Base-by-base conservation (phyloP, 2,329 filamentous ascomycete genomes). In the Ceratocystis destructans region DNA sequence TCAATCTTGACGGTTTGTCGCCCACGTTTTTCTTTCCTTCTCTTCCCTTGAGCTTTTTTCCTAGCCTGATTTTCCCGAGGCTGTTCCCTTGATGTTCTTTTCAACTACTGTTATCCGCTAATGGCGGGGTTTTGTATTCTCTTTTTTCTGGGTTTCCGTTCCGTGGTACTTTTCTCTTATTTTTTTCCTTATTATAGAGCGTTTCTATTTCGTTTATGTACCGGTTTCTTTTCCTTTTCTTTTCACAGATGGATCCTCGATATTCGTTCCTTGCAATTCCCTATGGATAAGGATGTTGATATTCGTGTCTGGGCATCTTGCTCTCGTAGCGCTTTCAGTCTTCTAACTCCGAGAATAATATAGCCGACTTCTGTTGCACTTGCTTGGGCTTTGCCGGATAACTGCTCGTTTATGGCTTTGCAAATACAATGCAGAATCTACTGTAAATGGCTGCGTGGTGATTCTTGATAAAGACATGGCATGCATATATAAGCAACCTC, bases 21-120 rank as follows among this genome's bases (percentile, higher is more conserved):
- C 12, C 37, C 20, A n/a, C 20, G 5, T 44, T 37, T 64, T 44
- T 25, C n/a, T 61, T 31, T 46, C 22, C 53, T 64, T 48, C 63
- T 62, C 31, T 65, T 59, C 57, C 41, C 45, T 12, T 37, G 33
- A 37, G 15, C 46, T 41, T 63, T 64, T 20, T 28, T 28, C 59
- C 57, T 57, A 22, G 59, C 33, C 50, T 62, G 15, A 57, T 20
- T 46, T 63, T 57, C 45, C 50, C 57, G 37, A 41, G 37, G 37
- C n/a, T 17, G 37, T 17, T 22, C 45, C 25, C 45, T 6, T 57
- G 31, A 57, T 33, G 12, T 44, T 45, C 12, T 10, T 62, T 46
- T 45, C 22, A 44, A 41, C 17, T 20, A 22, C 6, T 48, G 12
- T 41, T 45, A 33, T 28, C 64, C 31, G 57, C 8, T 25, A 61